Evolutionary conservation across 2,329 filamentous ascomycete genomes (phyloP).

Genomic region (Alternaria incomplexa): DNA sequence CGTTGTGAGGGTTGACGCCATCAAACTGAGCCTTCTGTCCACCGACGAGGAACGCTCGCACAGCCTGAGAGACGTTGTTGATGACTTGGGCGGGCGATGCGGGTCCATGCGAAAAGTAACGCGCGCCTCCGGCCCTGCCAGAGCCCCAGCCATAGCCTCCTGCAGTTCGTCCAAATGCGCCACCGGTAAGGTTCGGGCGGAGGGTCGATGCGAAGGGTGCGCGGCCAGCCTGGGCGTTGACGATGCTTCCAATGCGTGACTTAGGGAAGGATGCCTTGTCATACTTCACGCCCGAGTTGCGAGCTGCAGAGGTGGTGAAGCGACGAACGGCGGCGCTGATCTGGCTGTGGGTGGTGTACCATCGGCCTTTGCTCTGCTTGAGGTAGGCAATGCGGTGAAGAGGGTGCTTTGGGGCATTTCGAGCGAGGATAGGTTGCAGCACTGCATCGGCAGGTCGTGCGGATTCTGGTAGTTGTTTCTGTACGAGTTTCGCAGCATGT

Average conservation of each 20-base stretch:
- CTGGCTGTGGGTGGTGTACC: conserved; percentile 64
- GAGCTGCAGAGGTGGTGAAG: conserved; percentile 58
- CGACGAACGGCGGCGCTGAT: conserved; percentile 55
- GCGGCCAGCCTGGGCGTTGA: conserved; percentile 71
- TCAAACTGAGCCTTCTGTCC: conserved; percentile 89
- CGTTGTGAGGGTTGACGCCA: conserved; percentile 69
- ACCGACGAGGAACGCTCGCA: conserved; percentile 90
- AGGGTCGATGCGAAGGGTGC: conserved; percentile 88
- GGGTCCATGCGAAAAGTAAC: conserved; percentile 90
- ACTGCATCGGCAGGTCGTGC: conserved; percentile 54
- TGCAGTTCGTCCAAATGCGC: conserved; percentile 80
- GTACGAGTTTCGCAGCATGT: conserved; percentile 54
- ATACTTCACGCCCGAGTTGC: conserved; percentile 50
- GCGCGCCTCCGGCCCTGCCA: conserved; percentile 71
- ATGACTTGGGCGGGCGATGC: conserved; percentile 87
- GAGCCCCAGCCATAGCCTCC: conserved; percentile 85
- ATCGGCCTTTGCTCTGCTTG: conserved; percentile 68
- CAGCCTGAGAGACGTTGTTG: conserved; percentile 91
- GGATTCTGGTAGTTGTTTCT: conserved; percentile 52
- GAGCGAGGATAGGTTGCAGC: conserved; percentile 66
- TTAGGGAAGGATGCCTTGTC: conserved; percentile 61
- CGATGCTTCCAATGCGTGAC: conserved; percentile 62
- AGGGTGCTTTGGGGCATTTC: conserved; percentile 63
- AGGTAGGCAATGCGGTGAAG: conserved; percentile 67
- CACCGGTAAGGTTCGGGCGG: conserved; percentile 89